Conservation (phyloP, 2,329 filamentous ascomycete species). For the Botrytis byssoidea region DNA sequence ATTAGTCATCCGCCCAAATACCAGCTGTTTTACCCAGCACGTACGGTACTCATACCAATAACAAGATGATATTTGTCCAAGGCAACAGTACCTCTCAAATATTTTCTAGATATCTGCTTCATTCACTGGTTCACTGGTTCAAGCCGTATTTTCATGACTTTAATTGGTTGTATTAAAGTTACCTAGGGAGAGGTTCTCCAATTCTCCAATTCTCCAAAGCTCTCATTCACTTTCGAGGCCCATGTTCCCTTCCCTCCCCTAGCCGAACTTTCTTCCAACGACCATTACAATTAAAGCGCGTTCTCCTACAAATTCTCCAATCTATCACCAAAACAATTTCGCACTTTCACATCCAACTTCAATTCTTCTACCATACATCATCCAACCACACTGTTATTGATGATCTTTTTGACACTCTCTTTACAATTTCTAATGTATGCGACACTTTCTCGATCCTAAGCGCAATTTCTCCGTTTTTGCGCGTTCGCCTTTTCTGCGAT, state of each 20-base stretch:
- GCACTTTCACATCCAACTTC: slow-evolving; percentile 21
- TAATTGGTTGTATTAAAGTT: slow-evolving; percentile 23
- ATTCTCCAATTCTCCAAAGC: slow-evolving; percentile 8
- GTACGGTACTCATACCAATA: background rate
- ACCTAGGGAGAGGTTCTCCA: background rate
- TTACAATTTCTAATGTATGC: slow-evolving; percentile 36
- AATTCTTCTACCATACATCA: slow-evolving; percentile 21
- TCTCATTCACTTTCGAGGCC: background rate
- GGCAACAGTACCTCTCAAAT: slow-evolving; percentile 19
- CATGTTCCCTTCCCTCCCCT: slow-evolving; percentile 1
- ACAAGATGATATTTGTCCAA: background rate
- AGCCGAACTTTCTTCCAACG: slow-evolving; percentile 20
- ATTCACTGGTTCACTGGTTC: slow-evolving; percentile 17
- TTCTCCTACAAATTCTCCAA: slow-evolving; percentile 22
- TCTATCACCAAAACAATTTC: slow-evolving; percentile 22
- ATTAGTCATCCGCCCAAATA: background rate
- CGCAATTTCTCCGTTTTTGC: slow-evolving; percentile 31
- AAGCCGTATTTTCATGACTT: background rate
- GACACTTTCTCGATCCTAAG: slow-evolving; percentile 30
- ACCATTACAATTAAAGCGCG: slow-evolving; percentile 16
- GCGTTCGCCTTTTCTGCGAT: slow-evolving; percentile 34
- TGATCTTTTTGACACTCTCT: slow-evolving; percentile 27
- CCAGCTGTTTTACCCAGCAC: background rate
- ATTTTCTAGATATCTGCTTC: slow-evolving; percentile 9
- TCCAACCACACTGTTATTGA: slow-evolving; percentile 17